phyloP scores from a whole-genome alignment of 2,329 filamentous ascomycete genomes.

The Tolypocladium pustulatum region DNA sequence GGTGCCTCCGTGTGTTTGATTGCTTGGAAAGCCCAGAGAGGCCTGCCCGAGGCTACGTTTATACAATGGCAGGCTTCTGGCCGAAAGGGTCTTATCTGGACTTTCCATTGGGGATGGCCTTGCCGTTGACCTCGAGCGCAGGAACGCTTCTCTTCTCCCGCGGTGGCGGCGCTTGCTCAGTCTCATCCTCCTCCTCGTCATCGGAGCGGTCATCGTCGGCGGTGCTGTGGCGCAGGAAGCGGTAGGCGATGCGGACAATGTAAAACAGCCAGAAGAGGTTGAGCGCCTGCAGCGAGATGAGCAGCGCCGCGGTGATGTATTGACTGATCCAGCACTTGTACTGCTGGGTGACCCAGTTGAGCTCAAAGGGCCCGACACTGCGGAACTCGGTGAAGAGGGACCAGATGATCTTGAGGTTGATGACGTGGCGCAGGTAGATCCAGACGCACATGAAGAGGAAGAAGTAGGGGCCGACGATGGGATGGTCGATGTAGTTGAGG shows the following conservation, averaged over 20 bases:
- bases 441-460: constrained; percentile 70
- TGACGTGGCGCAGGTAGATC: constrained; percentile 83
- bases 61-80: neutral
- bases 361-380: constrained; percentile 62
- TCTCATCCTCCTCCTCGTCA: constrained; percentile 49
- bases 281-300: constrained; percentile 59
- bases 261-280: constrained; percentile 78
- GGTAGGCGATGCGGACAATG: constrained; percentile 64
- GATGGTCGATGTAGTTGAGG: constrained; percentile 79
- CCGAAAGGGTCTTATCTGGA: neutral
- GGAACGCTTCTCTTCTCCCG: constrained; percentile 13
- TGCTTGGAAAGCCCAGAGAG: neutral
- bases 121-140: constrained; percentile 11
- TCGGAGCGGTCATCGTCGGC: constrained; percentile 65
- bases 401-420: constrained; percentile 68
- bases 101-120: constrained; percentile 7
- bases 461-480: constrained; percentile 76
- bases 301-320: constrained; percentile 53
- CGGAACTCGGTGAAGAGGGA: constrained; percentile 67
- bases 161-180: constrained; percentile 6
- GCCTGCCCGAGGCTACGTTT: neutral
- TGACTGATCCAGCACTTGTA: constrained; percentile 68
- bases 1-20: neutral
- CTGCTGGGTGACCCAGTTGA: constrained; percentile 67
- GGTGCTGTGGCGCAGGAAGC: constrained; percentile 51